Evolutionary conservation across 2,329 filamentous ascomycete genomes (phyloP).

Genomic region (Ophiocordyceps camponoti-saundersi): DNA sequence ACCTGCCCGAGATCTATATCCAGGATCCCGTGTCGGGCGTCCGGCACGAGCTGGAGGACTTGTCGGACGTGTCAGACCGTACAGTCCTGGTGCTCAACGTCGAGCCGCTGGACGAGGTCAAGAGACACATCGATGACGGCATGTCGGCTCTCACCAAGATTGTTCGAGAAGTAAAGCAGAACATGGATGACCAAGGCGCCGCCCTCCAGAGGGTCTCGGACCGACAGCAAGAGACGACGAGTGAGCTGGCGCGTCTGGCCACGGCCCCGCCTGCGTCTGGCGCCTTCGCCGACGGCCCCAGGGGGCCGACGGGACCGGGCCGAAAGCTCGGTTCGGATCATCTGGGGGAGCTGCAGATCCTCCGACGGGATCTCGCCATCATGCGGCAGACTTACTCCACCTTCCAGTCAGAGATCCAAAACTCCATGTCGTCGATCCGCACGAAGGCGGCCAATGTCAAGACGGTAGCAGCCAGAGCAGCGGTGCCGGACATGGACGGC

Average conservation of each 20-base stretch:
- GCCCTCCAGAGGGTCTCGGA: constrained; percentile 79
- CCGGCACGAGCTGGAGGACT: constrained; percentile 89
- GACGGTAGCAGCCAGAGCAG: constrained; percentile 50
- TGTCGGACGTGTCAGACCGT: constrained; percentile 84
- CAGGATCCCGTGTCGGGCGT: constrained; percentile 91
- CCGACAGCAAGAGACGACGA: constrained; percentile 74
- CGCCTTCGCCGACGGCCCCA: constrained; percentile 19
- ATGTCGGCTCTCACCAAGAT: constrained; percentile 63
- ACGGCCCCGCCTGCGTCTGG: constrained; percentile 21
- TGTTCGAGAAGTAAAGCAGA: constrained; percentile 72
- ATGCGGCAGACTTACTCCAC: constrained; percentile 84
- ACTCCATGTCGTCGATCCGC: constrained; percentile 71
- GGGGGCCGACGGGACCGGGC: constrained; percentile 13
- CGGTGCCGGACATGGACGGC: constrained; percentile 54
- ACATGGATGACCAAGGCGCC: constrained; percentile 66
- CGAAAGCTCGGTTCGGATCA: constrained; percentile 41
- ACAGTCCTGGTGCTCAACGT: constrained; percentile 91
- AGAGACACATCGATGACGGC: constrained; percentile 88
- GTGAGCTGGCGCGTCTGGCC: constrained; percentile 56
- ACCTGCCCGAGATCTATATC: constrained; percentile 93
- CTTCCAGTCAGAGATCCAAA: constrained; percentile 76
- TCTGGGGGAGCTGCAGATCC: constrained; percentile 59
- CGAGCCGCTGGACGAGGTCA: constrained; percentile 87
- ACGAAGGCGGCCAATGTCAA: constrained; percentile 72
- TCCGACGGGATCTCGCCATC: constrained; percentile 79